Base-by-base conservation (phyloP, 2,329 filamentous ascomycete species). In the Aspergillus japonicus region DNA sequence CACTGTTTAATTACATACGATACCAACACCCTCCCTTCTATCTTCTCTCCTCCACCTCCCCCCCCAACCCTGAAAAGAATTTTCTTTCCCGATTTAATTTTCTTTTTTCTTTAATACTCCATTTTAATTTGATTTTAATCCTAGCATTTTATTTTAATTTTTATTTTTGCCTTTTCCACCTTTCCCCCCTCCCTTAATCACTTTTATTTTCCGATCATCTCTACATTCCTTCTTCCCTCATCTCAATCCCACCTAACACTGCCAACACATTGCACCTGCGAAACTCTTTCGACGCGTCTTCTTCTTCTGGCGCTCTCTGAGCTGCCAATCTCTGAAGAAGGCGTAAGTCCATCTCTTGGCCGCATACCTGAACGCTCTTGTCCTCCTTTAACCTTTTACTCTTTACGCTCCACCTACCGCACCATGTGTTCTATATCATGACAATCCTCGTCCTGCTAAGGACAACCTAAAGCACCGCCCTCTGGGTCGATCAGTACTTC, bases 351-450 rank as follows among this genome's bases (percentile, higher is more conserved):
- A 57, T 57, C 57, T 66, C 64, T 68, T 68, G 66, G 65, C 66
- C 54, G 64, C 66, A 64, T 67, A 64, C 59, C 51, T 61, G 56
- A 44, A 57, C 58, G 47, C 56, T 54, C 58, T 61, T 53, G 53
- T 58, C 57, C 49, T 57, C 57, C 59, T 56, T 54, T 52, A 29
- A 29, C 56, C 54, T 60, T 60, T 56, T 61, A 21, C 47, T 33
- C 50, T 50, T 55, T 58, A 39, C 51, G 26, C 58, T 51, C 44
- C 47, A 54, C 60, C 58, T 62, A 65, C 59, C 65, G 65, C 72
- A 65, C 67, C 69, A 74, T 75, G 69, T 66, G 63, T 65, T 75
- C 62, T 66, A 73, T 75, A 73, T 79, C 77, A 78, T 79, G 75
- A 77, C 76, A 71, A 67, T 67, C 65, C 60, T 62, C 65, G 74